Percentiles rank a stretch among this genome's conserved stretches.
Evolutionary conservation across 148 eudicot genomes (phyloP).

Genomic region (Arctostaphylos glauca): DNA sequence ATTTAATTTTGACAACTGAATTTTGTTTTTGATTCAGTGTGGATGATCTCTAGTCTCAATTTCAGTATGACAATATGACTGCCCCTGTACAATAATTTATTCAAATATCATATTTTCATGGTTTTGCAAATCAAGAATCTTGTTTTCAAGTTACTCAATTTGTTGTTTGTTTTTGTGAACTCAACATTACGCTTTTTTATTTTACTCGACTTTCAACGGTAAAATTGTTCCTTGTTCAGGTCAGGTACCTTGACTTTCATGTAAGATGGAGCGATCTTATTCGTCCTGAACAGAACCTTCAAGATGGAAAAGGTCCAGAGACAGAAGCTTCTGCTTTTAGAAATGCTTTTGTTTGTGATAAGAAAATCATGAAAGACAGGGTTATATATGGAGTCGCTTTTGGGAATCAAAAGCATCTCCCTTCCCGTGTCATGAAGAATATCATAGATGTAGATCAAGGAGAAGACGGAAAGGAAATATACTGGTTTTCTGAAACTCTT

Average conservation of each 20-base stretch:
- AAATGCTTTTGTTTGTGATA: conserved; percentile 76
- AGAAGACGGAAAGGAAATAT: conserved; percentile 60
- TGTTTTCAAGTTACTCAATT: background rate
- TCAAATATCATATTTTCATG: background rate
- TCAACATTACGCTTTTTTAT: background rate
- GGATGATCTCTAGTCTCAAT: background rate
- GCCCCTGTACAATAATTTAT: background rate
- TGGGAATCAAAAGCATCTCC: conserved; percentile 81
- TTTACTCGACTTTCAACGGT: background rate
- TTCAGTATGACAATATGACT: background rate
- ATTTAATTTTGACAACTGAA: background rate
- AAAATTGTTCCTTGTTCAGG: conserved; percentile 36
- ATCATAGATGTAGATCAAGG: conserved; percentile 63
- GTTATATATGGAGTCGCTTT: conserved; percentile 73
- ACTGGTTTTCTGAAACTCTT: conserved; percentile 81
- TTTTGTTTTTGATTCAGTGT: background rate
- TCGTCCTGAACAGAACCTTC: conserved; percentile 74
- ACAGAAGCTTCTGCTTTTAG: conserved; percentile 79
- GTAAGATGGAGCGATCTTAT: conserved; percentile 86
- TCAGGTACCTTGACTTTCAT: conserved; percentile 73
- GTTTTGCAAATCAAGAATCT: background rate
- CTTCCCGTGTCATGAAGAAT: conserved; percentile 82
- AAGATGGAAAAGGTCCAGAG: conserved; percentile 85
- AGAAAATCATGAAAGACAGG: conserved; percentile 57
- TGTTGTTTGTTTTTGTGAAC: background rate